phyloP scores from a whole-genome alignment of 352 stramenopile species.

The Lagenidium sp. region DNA sequence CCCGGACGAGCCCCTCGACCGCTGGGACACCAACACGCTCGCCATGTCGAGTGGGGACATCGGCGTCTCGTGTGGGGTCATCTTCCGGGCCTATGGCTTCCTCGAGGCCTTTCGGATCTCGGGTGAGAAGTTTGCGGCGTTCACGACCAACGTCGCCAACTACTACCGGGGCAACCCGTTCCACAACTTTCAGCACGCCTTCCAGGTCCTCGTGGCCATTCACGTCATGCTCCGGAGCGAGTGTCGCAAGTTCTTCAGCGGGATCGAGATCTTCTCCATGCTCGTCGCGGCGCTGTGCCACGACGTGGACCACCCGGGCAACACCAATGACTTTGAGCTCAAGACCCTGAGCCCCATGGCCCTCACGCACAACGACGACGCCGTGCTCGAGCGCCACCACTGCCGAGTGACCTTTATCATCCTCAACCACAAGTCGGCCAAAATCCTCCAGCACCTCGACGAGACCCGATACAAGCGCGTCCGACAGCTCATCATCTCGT shows the following conservation, averaged over 20 bases:
- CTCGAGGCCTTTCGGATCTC: constrained; percentile 26
- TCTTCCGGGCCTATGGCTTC: constrained; percentile 27
- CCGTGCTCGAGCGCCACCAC: constrained; percentile 79
- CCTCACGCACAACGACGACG: constrained; percentile 77
- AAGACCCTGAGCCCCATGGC: constrained; percentile 66
- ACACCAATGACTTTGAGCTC: constrained; percentile 82
- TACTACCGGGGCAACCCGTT: constrained; percentile 73
- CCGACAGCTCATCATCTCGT: constrained; percentile 49
- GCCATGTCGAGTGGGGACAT: constrained; percentile 12
- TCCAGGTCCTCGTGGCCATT: constrained; percentile 52
- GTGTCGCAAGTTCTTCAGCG: constrained; percentile 50
- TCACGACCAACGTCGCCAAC: constrained; percentile 30
- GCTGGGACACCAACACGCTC: constrained; percentile 41
- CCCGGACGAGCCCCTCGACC: constrained; percentile 35
- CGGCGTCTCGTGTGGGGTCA: constrained; percentile 8
- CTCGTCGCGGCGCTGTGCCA: constrained; percentile 65
- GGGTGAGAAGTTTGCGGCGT: constrained; percentile 21
- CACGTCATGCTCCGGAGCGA: constrained; percentile 47
- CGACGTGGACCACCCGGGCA: constrained; percentile 78
- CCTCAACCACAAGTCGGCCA: constrained; percentile 58
- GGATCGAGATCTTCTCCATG: constrained; percentile 64
- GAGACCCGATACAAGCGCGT: constrained; percentile 40
- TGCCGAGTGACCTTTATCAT: constrained; percentile 70
- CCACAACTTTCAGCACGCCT: constrained; percentile 74
- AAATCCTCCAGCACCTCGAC: constrained; percentile 61